Percentiles rank a stretch among this genome's conserved stretches.
Conservation (phyloP, 1,139 yeast genomes). For the Yamadazyma conglobata region DNA sequence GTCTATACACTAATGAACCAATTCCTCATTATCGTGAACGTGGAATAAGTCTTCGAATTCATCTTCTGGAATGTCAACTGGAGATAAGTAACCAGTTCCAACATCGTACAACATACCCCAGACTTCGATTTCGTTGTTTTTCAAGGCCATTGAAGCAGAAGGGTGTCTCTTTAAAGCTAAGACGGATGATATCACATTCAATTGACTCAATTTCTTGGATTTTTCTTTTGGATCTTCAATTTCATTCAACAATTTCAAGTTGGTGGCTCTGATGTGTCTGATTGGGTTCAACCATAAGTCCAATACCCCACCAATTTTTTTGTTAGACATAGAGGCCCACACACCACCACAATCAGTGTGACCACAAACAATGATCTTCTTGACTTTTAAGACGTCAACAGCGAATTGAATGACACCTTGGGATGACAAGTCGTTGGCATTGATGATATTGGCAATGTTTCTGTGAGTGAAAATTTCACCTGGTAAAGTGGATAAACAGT, state of each 20-base stretch:
- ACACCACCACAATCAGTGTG: slow-evolving; percentile 98
- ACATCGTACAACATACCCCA: slow-evolving; percentile 91
- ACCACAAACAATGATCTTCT: slow-evolving; percentile 88
- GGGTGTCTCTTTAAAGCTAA: slow-evolving; percentile 64
- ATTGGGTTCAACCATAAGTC: slow-evolving; percentile 78
- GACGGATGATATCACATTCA: slow-evolving; percentile 67
- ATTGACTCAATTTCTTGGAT: slow-evolving; percentile 68
- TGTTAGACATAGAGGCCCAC: slow-evolving; percentile 75
- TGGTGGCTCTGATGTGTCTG: slow-evolving; percentile 64
- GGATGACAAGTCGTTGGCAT: slow-evolving; percentile 68
- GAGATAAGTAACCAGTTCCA: slow-evolving; percentile 63
- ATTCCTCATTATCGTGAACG: slow-evolving; percentile 39
- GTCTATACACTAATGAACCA: slow-evolving; percentile 12
- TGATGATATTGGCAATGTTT: slow-evolving; percentile 82
- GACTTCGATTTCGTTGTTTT: slow-evolving; percentile 72
- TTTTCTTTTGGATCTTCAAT: slow-evolving; percentile 50
- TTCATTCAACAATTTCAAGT: slow-evolving; percentile 43
- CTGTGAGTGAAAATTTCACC: slow-evolving; percentile 95
- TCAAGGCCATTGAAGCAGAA: slow-evolving; percentile 69
- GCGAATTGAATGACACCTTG: slow-evolving; percentile 90
- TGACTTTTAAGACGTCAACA: slow-evolving; percentile 78
- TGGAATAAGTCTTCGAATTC: slow-evolving; percentile 51
- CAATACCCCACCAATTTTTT: slow-evolving; percentile 68
- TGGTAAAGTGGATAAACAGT: slow-evolving; percentile 74
- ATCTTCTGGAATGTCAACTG: slow-evolving; percentile 52